phyloP scores from a whole-genome alignment of 352 stramenopile species.

The Nothophytophthora sp. region DNA sequence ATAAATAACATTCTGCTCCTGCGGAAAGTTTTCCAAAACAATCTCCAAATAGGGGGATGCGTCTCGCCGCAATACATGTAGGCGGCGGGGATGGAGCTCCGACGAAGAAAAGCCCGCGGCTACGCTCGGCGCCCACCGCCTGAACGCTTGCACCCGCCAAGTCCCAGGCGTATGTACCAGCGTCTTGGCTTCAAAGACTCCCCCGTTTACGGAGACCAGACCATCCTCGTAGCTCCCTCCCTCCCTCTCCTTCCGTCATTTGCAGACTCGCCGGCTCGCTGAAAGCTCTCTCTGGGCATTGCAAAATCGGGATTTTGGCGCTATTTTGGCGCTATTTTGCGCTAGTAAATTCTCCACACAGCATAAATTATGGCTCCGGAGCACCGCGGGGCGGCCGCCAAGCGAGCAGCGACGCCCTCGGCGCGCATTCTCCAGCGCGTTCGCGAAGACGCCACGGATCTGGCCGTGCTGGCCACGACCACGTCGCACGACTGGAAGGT shows the following conservation, averaged over 20 bases:
- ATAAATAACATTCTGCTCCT: too few species aligned
- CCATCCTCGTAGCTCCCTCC: too few species aligned
- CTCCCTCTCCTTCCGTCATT: slow-evolving; percentile 17
- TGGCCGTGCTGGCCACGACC: slow-evolving; percentile 44
- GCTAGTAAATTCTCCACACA: background rate
- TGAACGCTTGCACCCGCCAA: too few species aligned
- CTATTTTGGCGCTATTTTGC: background rate
- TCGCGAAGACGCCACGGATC: slow-evolving; percentile 45
- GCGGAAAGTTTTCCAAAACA: too few species aligned
- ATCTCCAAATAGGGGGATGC: too few species aligned
- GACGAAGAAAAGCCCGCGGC: too few species aligned
- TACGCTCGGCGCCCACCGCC: too few species aligned
- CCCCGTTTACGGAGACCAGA: background rate
- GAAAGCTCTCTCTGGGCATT: too few species aligned
- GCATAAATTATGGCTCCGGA: slow-evolving; percentile 14
- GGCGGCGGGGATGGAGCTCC: slow-evolving; percentile 7
- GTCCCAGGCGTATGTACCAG: slow-evolving; percentile 2
- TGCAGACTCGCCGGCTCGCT: slow-evolving; percentile 10
- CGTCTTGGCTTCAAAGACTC: background rate
- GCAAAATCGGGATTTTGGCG: slow-evolving; percentile 14
- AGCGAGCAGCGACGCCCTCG: slow-evolving; percentile 26
- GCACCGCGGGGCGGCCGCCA: too few species aligned
- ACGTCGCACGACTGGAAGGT: slow-evolving; percentile 50
- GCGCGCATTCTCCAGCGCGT: slow-evolving; percentile 50
- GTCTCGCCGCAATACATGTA: too few species aligned